Percentiles rank a stretch among this genome's conserved stretches.
phyloP scores from a whole-genome alignment of 2,329 filamentous ascomycete species.

The Alternaria brassicae region DNA sequence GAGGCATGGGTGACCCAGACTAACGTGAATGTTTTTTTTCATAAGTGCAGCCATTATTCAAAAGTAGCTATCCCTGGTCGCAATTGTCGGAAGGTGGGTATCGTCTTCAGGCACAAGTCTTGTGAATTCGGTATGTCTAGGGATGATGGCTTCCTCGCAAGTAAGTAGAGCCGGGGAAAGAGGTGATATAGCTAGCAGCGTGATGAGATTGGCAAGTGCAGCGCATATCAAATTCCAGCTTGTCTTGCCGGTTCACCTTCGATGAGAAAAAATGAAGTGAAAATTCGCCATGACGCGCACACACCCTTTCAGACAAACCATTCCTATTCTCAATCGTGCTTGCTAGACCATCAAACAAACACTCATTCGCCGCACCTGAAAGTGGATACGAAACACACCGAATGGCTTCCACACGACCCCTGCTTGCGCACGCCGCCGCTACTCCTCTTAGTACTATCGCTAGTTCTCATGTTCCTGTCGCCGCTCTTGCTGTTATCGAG shows the following conservation, averaged over 20 bases:
- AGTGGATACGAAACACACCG: too few species aligned
- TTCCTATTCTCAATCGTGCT: too few species aligned
- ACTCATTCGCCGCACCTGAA: too few species aligned
- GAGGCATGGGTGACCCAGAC: constrained; percentile 24
- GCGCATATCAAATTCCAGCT: constrained; percentile 19
- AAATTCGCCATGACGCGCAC: too few species aligned
- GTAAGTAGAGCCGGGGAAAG: constrained; percentile 24
- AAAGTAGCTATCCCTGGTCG: constrained; percentile 23
- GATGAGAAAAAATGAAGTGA: constrained; percentile 8
- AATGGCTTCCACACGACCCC: too few species aligned
- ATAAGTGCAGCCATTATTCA: constrained; percentile 18
- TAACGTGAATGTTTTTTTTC: constrained; percentile 24
- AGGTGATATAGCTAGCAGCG: constrained; percentile 22
- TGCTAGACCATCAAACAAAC: too few species aligned
- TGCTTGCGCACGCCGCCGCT: too few species aligned
- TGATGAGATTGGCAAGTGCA: constrained; percentile 13
- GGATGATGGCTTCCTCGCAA: constrained; percentile 19
- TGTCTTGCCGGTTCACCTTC: constrained; percentile 11
- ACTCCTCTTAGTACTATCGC: too few species aligned
- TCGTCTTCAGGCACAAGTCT: constrained; percentile 1
- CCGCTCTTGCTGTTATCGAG: too few species aligned
- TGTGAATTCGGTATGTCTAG: constrained; percentile 9
- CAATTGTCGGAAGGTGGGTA: neutral
- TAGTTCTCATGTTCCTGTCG: too few species aligned
- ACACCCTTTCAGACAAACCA: too few species aligned